Evolutionary conservation across 2,329 filamentous ascomycete species (phyloP).

Genomic region (Trichoderma afroharzianum): DNA sequence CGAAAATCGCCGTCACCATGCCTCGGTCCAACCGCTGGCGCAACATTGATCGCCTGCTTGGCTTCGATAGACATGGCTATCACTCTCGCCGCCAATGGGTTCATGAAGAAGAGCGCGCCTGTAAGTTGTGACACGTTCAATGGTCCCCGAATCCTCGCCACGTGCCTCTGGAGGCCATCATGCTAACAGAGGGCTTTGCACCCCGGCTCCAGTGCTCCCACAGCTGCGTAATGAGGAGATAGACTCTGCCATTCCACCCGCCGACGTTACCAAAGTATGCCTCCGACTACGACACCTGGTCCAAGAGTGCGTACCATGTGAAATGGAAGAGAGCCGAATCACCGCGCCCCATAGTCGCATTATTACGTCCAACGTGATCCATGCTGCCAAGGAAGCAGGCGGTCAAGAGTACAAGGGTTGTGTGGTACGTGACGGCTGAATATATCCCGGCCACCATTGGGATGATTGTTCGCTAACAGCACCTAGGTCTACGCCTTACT

Average conservation of each 20-base stretch:
- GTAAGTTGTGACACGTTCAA: constrained; percentile 31
- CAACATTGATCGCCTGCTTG: constrained; percentile 31
- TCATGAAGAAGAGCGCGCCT: constrained; percentile 42
- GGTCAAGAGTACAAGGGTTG: constrained; percentile 70
- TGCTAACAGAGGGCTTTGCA: background rate
- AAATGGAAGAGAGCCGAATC: constrained; percentile 72
- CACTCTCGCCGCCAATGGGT: constrained; percentile 34
- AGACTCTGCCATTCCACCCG: constrained; percentile 66
- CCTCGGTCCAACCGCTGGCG: constrained; percentile 26
- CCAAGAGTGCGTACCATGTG: constrained; percentile 84
- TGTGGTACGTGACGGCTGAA: constrained; percentile 47
- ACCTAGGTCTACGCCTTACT: constrained; percentile 69
- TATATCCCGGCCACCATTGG: background rate
- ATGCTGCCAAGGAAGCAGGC: constrained; percentile 78
- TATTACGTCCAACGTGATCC: constrained; percentile 75
- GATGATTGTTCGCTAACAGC: background rate
- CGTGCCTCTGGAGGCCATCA: background rate
- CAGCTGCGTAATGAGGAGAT: constrained; percentile 55
- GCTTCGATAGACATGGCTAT: constrained; percentile 23
- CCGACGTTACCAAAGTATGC: constrained; percentile 83
- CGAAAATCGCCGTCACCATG: constrained; percentile 2
- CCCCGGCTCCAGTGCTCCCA: constrained; percentile 56
- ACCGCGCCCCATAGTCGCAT: constrained; percentile 79
- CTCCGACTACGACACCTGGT: constrained; percentile 87
- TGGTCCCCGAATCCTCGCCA: background rate